Evolutionary conservation across 805 yeast genomes (phyloP).

Genomic region (Teunomyces stri): DNA sequence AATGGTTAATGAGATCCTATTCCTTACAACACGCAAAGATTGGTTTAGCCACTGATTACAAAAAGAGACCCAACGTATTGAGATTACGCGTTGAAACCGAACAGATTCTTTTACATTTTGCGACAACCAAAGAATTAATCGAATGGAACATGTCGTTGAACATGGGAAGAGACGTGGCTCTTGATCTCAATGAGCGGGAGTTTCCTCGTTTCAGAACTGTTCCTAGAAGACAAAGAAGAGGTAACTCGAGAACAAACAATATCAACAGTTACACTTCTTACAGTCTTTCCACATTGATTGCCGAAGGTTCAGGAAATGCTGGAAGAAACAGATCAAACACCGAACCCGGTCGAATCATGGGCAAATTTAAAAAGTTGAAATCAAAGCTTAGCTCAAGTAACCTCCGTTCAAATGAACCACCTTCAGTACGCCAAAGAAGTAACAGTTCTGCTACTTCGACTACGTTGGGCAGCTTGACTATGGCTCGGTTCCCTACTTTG

Average conservation of each 20-base stretch:
- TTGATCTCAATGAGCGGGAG: slow-evolving; percentile 70
- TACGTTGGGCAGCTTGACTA: neutral
- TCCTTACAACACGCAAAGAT: slow-evolving; percentile 80
- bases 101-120: slow-evolving; percentile 70
- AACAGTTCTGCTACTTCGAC: neutral
- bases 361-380: slow-evolving; percentile 22
- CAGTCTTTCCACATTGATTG: slow-evolving; percentile 6
- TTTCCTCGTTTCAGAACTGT: slow-evolving; percentile 77
- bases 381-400: slow-evolving; percentile 13
- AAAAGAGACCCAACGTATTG: slow-evolving; percentile 63
- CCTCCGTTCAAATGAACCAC: neutral
- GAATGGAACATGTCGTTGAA: slow-evolving; percentile 74
- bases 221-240: slow-evolving; percentile 66
- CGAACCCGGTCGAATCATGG: slow-evolving; percentile 20
- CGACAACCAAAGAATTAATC: slow-evolving; percentile 62
- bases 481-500: slow-evolving; percentile 2
- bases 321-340: slow-evolving; percentile 13
- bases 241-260: neutral
- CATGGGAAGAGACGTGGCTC: slow-evolving; percentile 74
- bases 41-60: slow-evolving; percentile 85
- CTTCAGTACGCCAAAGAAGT: neutral
- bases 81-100: slow-evolving; percentile 80
- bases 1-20: slow-evolving; percentile 53
- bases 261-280: slow-evolving; percentile 5
- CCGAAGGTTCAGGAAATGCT: neutral